These are phyloP conservation scores for Sclerotinia subarctica DNA, from an alignment of 2,329 filamentous ascomycete species.

Conservation along the genomic window DNA sequence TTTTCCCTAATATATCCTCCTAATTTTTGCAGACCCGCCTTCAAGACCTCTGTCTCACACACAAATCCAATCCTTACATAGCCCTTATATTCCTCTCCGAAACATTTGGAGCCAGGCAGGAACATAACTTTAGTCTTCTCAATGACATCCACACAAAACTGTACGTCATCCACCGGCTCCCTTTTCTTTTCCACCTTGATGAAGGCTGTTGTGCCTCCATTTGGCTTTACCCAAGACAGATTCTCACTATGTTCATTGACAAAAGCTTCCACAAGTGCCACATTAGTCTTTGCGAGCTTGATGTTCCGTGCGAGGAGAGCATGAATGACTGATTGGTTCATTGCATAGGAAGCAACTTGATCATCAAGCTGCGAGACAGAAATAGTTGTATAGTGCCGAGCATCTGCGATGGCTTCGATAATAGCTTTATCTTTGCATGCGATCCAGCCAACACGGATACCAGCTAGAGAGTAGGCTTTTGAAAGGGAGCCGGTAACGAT, in stretches of 20 bases:
- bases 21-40: constrained; percentile 55
- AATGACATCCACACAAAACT: constrained; percentile 66
- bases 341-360: constrained; percentile 69
- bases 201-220: constrained; percentile 77
- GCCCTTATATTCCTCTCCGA: constrained; percentile 70
- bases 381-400: constrained; percentile 81
- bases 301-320: constrained; percentile 61
- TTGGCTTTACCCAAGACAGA: constrained; percentile 70
- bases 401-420: constrained; percentile 59
- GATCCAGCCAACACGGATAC: constrained; percentile 80
- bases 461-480: constrained; percentile 80
- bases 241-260: constrained; percentile 55
- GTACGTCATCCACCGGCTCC: constrained; percentile 64
- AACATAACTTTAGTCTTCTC: constrained; percentile 70
- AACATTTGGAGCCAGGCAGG: constrained; percentile 69
- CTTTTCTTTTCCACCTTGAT: constrained; percentile 56
- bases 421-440: constrained; percentile 62
- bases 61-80: constrained; percentile 78
- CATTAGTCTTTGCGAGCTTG: constrained; percentile 63
- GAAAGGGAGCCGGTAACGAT: constrained; percentile 78
- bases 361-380: constrained; percentile 83
- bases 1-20: constrained; percentile 32
- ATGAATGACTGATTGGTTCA: constrained; percentile 63
- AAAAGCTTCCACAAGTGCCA: constrained; percentile 64
- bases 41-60: constrained; percentile 65